Conservation (phyloP, 192 early-diverging fungal genomes). For the Dissophora ornata region DNA sequence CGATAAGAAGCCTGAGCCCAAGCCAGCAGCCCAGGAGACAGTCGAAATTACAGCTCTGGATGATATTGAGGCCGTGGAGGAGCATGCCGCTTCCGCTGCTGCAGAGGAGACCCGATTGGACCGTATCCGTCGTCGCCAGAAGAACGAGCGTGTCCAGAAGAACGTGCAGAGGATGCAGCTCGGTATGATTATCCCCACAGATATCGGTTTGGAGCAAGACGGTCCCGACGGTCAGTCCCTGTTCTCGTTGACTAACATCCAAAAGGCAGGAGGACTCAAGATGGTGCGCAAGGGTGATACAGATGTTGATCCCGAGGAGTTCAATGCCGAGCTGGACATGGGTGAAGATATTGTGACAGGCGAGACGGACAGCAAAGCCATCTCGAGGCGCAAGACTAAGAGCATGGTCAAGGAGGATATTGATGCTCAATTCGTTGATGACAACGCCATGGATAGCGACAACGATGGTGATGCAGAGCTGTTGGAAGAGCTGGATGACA, state of each 20-base stretch:
- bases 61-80: conserved; percentile 68
- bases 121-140: conserved; percentile 66
- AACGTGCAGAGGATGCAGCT: conserved; percentile 81
- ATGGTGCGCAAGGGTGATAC: conserved; percentile 68
- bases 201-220: conserved; percentile 78
- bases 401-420: conserved; percentile 54
- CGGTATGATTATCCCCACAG: conserved; percentile 80
- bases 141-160: conserved; percentile 77
- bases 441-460: conserved; percentile 33
- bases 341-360: conserved; percentile 59
- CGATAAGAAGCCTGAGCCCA: conserved; percentile 63
- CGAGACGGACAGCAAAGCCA: conserved; percentile 57
- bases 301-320: conserved; percentile 56
- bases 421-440: conserved; percentile 46
- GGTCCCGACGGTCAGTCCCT: conserved; percentile 64
- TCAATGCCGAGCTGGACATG: conserved; percentile 53
- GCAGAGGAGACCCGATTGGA: conserved; percentile 49
- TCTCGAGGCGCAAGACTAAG: conserved; percentile 61
- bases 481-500: conserved; percentile 75
- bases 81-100: conserved; percentile 48
- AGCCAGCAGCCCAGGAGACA: conserved; percentile 47
- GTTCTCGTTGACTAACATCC: conserved; percentile 66
- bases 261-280: conserved; percentile 62
- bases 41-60: conserved; percentile 62
- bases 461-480: conserved; percentile 60